Evolutionary conservation across 1,139 yeast species (phyloP).

Genomic region (Nakaseomyces delphensis): DNA sequence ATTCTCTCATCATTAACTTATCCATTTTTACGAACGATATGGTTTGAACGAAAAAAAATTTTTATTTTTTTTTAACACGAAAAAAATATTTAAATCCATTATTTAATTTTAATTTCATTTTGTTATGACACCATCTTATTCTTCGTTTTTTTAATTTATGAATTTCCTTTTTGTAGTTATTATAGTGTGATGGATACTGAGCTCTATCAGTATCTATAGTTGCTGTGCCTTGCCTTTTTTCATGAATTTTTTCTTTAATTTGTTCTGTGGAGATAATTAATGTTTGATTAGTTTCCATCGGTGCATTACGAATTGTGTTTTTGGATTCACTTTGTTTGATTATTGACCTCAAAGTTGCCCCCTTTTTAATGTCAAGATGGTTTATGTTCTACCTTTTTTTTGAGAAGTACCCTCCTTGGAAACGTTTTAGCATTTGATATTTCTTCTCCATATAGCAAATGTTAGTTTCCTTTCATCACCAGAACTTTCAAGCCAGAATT

Average conservation of each 20-base stretch:
- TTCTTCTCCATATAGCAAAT: not conserved
- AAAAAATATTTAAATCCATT: no score
- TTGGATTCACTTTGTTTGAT: no score
- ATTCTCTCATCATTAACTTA: no score
- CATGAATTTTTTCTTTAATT: not conserved
- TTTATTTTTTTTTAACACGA: no score
- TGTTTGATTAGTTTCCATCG: not conserved
- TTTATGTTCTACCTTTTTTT: not conserved
- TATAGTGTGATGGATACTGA: constrained; percentile 1
- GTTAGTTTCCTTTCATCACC: constrained; percentile 1
- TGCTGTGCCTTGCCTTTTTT: not conserved
- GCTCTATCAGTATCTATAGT: not conserved
- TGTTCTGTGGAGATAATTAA: no score
- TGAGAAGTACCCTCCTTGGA: constrained; percentile 5
- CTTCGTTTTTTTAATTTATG: not conserved
- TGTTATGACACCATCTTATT: no score
- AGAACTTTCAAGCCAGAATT: no score
- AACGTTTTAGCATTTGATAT: not conserved
- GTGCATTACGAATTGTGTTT: not conserved
- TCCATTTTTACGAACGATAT: no score
- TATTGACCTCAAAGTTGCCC: no score
- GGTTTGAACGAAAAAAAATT: no score
- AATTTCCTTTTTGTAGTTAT: not conserved
- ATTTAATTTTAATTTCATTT: no score
- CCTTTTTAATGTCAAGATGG: not conserved